Evolutionary conservation across 805 yeast genomes (phyloP).

Genomic region (Hanseniaspora taiwanica): DNA sequence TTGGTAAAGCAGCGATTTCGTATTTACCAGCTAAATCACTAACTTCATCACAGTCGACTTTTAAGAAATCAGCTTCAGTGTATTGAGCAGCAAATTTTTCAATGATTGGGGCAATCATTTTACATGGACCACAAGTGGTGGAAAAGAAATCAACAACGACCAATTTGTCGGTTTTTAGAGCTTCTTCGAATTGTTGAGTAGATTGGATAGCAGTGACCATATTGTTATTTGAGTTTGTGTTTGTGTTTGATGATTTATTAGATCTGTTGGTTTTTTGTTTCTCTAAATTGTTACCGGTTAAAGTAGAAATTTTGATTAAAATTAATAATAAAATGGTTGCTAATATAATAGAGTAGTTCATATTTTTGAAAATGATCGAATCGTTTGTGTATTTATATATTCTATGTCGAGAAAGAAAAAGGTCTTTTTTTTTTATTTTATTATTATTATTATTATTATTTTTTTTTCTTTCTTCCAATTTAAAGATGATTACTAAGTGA

Average conservation of each 20-base stretch:
- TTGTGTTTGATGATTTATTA: neutral
- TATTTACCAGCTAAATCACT: conserved; percentile 58
- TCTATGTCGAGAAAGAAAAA: neutral
- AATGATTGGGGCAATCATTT: conserved; percentile 88
- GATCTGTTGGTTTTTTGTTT: neutral
- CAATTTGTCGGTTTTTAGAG: conserved; percentile 49
- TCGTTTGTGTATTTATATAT: neutral
- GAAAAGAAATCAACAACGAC: conserved; percentile 94
- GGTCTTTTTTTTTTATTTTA: neutral
- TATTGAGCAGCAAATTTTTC: conserved; percentile 62
- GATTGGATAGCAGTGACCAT: conserved; percentile 43
- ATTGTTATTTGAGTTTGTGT: conserved; percentile 10
- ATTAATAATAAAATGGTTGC: neutral
- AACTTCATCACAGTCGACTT: conserved; percentile 84
- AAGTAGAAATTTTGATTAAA: neutral
- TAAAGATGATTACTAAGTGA: no score
- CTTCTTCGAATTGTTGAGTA: conserved; percentile 40
- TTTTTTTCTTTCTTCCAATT: no score
- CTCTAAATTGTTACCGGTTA: neutral
- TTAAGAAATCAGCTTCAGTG: conserved; percentile 61
- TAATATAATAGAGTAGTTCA: neutral
- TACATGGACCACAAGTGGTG: conserved; percentile 98
- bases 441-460: neutral
- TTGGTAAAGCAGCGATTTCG: conserved; percentile 51
- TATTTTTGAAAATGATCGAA: neutral